phyloP scores from a whole-genome alignment of 371 early-diverging fungal species.

The Batkoa obscura region DNA sequence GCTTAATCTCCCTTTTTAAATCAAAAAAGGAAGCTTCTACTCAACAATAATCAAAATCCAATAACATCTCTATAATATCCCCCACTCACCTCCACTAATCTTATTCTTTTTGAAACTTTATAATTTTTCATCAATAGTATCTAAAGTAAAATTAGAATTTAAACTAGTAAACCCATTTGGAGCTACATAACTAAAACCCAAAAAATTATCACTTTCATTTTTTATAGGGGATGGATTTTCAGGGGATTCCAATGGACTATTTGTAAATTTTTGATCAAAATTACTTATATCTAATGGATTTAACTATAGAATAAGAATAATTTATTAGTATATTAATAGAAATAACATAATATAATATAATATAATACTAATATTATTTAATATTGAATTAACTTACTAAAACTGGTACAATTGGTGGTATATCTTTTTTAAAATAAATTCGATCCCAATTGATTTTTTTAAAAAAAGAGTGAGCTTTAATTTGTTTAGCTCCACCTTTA shows the following conservation, averaged over 20 bases:
- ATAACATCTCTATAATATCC: too few species aligned
- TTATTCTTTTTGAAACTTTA: too few species aligned
- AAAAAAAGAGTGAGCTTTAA: slow-evolving; percentile 43
- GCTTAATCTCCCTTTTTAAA: too few species aligned
- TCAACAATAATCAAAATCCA: too few species aligned
- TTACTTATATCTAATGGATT: slow-evolving; percentile 51
- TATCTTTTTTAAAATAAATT: slow-evolving; percentile 25
- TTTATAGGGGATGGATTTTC: too few species aligned
- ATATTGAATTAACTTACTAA: slow-evolving; percentile 22
- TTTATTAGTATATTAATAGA: background rate
- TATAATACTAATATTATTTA: background rate
- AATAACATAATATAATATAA: background rate
- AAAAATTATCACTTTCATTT: background rate
- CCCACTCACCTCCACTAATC: too few species aligned
- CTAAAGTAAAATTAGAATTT: too few species aligned
- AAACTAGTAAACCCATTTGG: too few species aligned
- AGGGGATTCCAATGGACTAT: background rate
- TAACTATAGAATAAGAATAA: slow-evolving; percentile 7
- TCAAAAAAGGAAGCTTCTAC: too few species aligned
- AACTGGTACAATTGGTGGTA: slow-evolving; percentile 41
- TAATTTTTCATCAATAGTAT: too few species aligned
- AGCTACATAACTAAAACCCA: background rate
- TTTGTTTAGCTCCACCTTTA: slow-evolving; percentile 23
- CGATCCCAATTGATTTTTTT: slow-evolving; percentile 28
- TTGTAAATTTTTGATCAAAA: slow-evolving; percentile 52